Conservation (phyloP, 768 basidiomycete species). For the Mycena floridula region DNA sequence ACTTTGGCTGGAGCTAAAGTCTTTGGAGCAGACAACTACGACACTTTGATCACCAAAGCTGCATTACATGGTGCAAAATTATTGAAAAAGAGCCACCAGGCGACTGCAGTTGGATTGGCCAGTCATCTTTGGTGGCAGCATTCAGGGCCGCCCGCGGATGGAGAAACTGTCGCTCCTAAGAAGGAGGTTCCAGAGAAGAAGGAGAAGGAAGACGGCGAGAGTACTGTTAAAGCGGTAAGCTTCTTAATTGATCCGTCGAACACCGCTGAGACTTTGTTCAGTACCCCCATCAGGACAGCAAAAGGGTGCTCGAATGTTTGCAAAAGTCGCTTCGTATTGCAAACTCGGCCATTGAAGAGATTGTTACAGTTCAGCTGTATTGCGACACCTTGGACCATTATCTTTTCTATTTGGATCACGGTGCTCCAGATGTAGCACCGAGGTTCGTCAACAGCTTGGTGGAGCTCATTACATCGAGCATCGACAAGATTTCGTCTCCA, state of each 20-base stretch:
- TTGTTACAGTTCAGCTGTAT: constrained; percentile 93
- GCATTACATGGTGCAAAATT: constrained; percentile 94
- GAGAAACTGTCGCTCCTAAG: constrained; percentile 30
- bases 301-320: constrained; percentile 94
- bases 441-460: constrained; percentile 97
- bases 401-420: constrained; percentile 91
- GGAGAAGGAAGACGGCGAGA: constrained; percentile 39
- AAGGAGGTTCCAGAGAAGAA: constrained; percentile 30
- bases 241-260: constrained; percentile 12
- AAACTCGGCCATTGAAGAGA: constrained; percentile 93
- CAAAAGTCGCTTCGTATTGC: constrained; percentile 97
- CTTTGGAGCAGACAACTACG: constrained; percentile 94
- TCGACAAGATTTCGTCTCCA: constrained; percentile 84
- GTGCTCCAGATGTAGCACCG: constrained; percentile 87
- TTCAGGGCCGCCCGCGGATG: constrained; percentile 34
- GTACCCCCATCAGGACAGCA: constrained; percentile 91
- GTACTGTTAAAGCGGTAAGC: constrained; percentile 48
- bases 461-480: constrained; percentile 89
- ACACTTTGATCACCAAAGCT: constrained; percentile 98
- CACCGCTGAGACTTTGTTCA: constrained; percentile 16
- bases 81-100: constrained; percentile 97
- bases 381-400: constrained; percentile 96
- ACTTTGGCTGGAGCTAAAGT: constrained; percentile 84
- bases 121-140: constrained; percentile 99
- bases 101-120: constrained; percentile 88